Base-by-base conservation (phyloP, 305 asterid species). In the Fraxinus latifolia region DNA sequence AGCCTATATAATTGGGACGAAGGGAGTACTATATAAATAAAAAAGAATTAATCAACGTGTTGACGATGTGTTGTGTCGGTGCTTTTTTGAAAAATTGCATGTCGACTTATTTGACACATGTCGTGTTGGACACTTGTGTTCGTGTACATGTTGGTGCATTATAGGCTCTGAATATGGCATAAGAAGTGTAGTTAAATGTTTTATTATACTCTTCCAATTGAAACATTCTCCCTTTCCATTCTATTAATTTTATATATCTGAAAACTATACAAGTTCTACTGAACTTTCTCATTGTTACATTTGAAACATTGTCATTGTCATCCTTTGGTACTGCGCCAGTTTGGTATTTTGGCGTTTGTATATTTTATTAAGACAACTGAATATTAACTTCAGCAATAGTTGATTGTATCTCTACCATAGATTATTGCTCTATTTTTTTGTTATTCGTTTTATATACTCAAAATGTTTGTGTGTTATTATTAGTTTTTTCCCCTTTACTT, bases 191-290 rank as follows among this genome's bases (percentile, higher is more conserved):
- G 39, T 67, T 21, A 70, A 17, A 36, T 67, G 50, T n/a, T 80
- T 77, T 31, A 67, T 53, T 62, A 68, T 58, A 80, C 44, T 79
- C 29, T 81, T 68, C 77, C 72, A 58, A 68, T 76, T 27, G n/a
- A 50, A 77, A 25, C 53, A n/a, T 17, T 74, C 14, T 79, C 75
- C 19, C 42, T 79, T 60, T 76, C 80, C 33, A 23, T 79, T 84
- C 39, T 42, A 17, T 27, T 82, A 34, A 44, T 32, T 74, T 17
- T 67, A 23, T 84, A 71, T 68, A 21, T 71, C 58, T 12, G 17
- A 70, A 77, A 29, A 29, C 21, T 3, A 70, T 17, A 14, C 19
- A 19, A 77, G 8, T 31, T 32, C 74, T 29, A 58, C 73, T 53
- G 62, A 33, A 6, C 44, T 79, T 68, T 23, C 55, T 67, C 60